Percentiles rank a stretch among this genome's conserved stretches.
These are phyloP conservation scores for Aspergillus funiculosus DNA, from an alignment of 495 filamentous ascomycete genomes.

Conservation along the genomic window DNA sequence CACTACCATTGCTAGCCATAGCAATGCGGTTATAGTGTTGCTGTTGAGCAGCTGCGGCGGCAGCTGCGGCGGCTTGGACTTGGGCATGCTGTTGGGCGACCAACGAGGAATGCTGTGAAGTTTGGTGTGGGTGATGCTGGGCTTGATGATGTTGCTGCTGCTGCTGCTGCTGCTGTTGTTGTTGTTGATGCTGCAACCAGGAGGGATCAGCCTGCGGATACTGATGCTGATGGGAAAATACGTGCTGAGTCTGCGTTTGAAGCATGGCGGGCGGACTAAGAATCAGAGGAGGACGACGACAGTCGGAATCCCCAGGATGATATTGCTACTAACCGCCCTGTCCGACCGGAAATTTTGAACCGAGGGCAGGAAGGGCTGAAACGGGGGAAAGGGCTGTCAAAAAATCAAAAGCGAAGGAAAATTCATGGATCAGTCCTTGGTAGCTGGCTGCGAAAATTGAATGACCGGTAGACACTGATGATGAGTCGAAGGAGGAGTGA, in stretches of 20 bases:
- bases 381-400: conserved; percentile 21
- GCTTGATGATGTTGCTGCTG: conserved; percentile 59
- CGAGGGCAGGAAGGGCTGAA: conserved; percentile 10
- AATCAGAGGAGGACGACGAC: conserved; percentile 24
- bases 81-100: conserved; percentile 54
- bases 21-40: conserved; percentile 77
- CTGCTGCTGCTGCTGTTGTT: conserved; percentile 54
- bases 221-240: conserved; percentile 76
- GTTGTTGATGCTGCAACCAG: conserved; percentile 66
- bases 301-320: conserved; percentile 36
- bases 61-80: conserved; percentile 56
- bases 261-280: conserved; percentile 40
- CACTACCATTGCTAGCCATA: conserved; percentile 49
- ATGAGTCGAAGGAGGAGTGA: conserved; percentile 6
- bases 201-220: conserved; percentile 70
- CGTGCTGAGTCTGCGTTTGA: conserved; percentile 51
- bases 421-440: conserved; percentile 18
- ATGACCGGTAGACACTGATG: not conserved
- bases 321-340: conserved; percentile 21
- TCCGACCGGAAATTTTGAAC: conserved; percentile 17
- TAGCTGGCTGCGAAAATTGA: not conserved
- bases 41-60: conserved; percentile 62
- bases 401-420: conserved; percentile 18
- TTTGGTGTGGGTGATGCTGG: conserved; percentile 51
- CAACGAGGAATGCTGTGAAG: conserved; percentile 43